Evolutionary conservation across 1,284 basidiomycete species (phyloP).

Genomic region (Earliella scabrosa): DNA sequence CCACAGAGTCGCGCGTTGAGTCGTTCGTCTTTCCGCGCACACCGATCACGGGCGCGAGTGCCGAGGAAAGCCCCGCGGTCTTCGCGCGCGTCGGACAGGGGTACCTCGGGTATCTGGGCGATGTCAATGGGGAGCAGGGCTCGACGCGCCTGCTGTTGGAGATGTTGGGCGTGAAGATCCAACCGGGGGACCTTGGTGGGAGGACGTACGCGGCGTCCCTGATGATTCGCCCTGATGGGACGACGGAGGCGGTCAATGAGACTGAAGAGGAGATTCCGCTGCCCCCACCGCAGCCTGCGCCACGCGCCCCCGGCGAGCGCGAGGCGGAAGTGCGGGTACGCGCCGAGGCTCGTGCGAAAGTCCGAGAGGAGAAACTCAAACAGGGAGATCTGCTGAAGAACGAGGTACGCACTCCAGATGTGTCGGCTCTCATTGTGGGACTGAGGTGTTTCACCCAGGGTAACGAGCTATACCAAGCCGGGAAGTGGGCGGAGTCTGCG

Average conservation of each 20-base stretch:
- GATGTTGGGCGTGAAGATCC: conserved; percentile 25
- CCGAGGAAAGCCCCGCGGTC: conserved; percentile 23
- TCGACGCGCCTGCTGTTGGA: conserved; percentile 21
- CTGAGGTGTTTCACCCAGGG: conserved; percentile 22
- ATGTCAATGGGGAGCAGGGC: conserved; percentile 27
- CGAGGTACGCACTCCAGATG: not conserved
- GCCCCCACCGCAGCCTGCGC: not conserved
- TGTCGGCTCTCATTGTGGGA: too few relatives aligned
- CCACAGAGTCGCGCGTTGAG: conserved; percentile 14
- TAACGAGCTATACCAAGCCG: conserved; percentile 28
- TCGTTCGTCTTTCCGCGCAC: conserved; percentile 11
- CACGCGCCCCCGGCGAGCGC: not conserved
- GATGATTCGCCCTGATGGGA: not conserved
- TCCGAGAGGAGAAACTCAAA: conserved; percentile 4
- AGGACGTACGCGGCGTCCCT: not conserved
- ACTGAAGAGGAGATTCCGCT: conserved; percentile 8
- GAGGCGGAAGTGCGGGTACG: conserved; percentile 19
- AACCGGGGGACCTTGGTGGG: conserved; percentile 22
- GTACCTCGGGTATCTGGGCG: conserved; percentile 26
- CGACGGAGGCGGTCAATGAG: not conserved
- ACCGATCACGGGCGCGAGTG: conserved; percentile 5
- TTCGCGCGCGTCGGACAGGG: conserved; percentile 22
- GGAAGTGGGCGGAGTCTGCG: conserved; percentile 26
- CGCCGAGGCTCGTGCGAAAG: conserved; percentile 7
- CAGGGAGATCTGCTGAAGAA: conserved; percentile 14